Conservation (phyloP, 768 basidiomycete genomes). For the Lactifluus piperatus region DNA sequence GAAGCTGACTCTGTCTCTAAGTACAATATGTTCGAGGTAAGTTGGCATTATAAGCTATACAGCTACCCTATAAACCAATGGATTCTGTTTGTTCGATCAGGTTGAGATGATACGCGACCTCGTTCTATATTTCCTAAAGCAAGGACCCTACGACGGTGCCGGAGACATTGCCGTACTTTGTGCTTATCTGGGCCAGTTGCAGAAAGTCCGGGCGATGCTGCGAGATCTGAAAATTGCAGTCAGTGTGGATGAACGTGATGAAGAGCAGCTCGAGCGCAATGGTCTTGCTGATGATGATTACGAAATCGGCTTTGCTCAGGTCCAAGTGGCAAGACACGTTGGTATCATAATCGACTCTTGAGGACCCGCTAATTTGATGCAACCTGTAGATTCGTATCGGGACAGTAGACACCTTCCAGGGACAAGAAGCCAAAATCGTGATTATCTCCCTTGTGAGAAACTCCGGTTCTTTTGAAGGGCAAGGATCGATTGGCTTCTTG, state of each 20-base stretch:
- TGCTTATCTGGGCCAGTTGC: constrained; percentile 45
- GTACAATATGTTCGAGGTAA: constrained; percentile 59
- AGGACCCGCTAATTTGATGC: not conserved
- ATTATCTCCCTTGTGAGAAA: constrained; percentile 72
- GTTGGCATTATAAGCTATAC: not conserved
- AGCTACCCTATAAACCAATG: not conserved
- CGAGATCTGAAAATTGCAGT: constrained; percentile 42
- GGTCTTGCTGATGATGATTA: constrained; percentile 37
- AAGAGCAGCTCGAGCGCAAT: constrained; percentile 46
- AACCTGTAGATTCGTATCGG: constrained; percentile 49
- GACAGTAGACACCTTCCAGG: constrained; percentile 75
- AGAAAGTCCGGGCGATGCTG: constrained; percentile 36
- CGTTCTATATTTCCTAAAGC: constrained; percentile 45
- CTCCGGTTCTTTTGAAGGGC: constrained; percentile 38
- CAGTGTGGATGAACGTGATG: constrained; percentile 61
- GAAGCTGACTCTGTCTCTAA: constrained; percentile 57
- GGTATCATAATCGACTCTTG: constrained; percentile 13
- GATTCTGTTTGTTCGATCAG: constrained; percentile 11
- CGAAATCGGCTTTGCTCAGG: constrained; percentile 33
- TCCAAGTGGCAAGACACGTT: constrained; percentile 47
- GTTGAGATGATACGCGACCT: constrained; percentile 43
- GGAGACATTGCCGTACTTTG: constrained; percentile 49
- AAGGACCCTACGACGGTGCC: constrained; percentile 37
- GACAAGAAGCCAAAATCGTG: constrained; percentile 63
- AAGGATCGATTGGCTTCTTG: constrained; percentile 55